These are phyloP conservation scores for Didymella pinodella DNA, from an alignment of 2,329 filamentous ascomycete species.

Conservation along the genomic window DNA sequence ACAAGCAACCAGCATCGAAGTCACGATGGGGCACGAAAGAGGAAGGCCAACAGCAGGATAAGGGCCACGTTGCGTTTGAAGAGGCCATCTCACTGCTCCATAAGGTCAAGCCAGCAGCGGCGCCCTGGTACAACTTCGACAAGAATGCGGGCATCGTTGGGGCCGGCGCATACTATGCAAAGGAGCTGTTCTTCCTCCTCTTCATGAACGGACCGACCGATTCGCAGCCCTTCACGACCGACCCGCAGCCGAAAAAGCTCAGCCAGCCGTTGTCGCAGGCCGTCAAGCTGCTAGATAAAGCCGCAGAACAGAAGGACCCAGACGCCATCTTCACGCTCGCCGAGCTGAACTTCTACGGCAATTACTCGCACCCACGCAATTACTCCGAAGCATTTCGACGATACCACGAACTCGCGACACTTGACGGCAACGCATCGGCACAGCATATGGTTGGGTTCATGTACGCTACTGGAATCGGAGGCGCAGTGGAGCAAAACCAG, in stretches of 20 bases:
- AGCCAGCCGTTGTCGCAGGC: slow-evolving; percentile 64
- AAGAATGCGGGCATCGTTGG: slow-evolving; percentile 67
- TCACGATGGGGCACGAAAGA: slow-evolving; percentile 32
- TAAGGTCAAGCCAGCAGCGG: slow-evolving; percentile 52
- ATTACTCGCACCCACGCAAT: slow-evolving; percentile 85
- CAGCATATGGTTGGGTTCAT: slow-evolving; percentile 96
- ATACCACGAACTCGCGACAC: slow-evolving; percentile 78
- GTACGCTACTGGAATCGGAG: slow-evolving; percentile 91
- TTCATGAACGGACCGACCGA: slow-evolving; percentile 69
- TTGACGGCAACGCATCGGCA: slow-evolving; percentile 87
- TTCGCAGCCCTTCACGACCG: slow-evolving; percentile 53
- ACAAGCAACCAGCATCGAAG: slow-evolving; percentile 31
- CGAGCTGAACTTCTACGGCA: slow-evolving; percentile 96
- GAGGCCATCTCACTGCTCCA: slow-evolving; percentile 53
- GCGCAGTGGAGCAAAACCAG: slow-evolving; percentile 82
- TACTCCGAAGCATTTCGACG: slow-evolving; percentile 80
- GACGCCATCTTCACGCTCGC: slow-evolving; percentile 90
- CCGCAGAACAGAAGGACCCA: slow-evolving; percentile 66
- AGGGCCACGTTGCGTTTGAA: slow-evolving; percentile 41
- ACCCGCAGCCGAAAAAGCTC: slow-evolving; percentile 54
- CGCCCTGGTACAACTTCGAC: slow-evolving; percentile 51
- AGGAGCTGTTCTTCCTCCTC: slow-evolving; percentile 67
- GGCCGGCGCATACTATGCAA: slow-evolving; percentile 66
- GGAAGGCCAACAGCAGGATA: slow-evolving; percentile 22
- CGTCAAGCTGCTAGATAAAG: slow-evolving; percentile 65